Conservation (phyloP, 1,284 basidiomycete genomes). For the Ustilago curta region DNA sequence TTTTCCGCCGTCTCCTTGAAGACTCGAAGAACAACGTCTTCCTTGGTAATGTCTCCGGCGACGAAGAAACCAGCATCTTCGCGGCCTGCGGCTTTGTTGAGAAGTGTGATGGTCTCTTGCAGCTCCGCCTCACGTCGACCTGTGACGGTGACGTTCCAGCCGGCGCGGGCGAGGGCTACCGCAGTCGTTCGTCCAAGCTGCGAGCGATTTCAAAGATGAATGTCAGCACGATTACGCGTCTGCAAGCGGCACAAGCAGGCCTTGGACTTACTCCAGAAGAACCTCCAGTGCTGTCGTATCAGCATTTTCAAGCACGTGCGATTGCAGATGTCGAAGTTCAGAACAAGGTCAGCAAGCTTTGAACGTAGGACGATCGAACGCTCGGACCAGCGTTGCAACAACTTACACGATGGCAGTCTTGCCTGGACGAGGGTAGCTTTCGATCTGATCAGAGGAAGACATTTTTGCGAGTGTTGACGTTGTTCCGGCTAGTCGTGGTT, state of each 20-base stretch:
- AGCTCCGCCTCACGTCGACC: constrained; percentile 49
- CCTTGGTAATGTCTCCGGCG: constrained; percentile 53
- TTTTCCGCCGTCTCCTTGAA: constrained; percentile 42
- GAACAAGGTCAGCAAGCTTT: neutral
- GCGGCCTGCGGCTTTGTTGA: constrained; percentile 35
- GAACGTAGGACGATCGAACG: neutral
- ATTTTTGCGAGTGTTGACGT: constrained; percentile 6
- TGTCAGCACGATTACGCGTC: constrained; percentile 1
- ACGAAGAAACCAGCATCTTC: constrained; percentile 23
- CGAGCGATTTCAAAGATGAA: neutral
- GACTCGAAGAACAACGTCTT: constrained; percentile 42
- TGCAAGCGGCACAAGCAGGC: too few species aligned
- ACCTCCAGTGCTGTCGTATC: constrained; percentile 32
- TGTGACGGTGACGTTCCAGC: constrained; percentile 58
- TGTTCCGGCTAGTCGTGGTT: neutral
- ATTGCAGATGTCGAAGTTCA: neutral
- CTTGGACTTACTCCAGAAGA: constrained; percentile 45
- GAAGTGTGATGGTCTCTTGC: constrained; percentile 23
- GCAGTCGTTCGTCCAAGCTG: constrained; percentile 54
- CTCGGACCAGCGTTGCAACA: neutral
- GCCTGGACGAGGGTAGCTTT: constrained; percentile 43
- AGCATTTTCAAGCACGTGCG: neutral
- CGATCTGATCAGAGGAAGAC: constrained; percentile 37
- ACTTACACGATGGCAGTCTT: constrained; percentile 61
- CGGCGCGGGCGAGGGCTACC: constrained; percentile 48